Evolutionary conservation across 2,329 filamentous ascomycete species (phyloP), one percentile per base, ranked within the genome.

Genomic region (Diaporthe eres): DNA sequence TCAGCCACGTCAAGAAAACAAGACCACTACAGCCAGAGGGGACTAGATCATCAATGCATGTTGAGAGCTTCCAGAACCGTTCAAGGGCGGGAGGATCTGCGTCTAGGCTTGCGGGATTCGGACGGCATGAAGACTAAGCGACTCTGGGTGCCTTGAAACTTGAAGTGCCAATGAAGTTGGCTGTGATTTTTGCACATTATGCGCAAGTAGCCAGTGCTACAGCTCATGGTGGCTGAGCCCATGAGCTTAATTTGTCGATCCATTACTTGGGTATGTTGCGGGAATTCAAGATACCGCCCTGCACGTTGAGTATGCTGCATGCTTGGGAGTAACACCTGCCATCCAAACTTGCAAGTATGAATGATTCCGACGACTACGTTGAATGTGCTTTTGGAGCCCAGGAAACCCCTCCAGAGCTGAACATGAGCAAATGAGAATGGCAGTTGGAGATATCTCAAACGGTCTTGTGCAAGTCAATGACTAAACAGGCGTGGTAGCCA

Each of bases 391-490:
- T 2, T 47, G 22, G n/a, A 17, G 19, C 34, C 42, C n/a, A 47
- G 25, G 22, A 65, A 47, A n/a, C 44, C 15, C 25, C 28, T 34
- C 42, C 57, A 15, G 44, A 13, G 15, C n/a, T 3, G 44, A 6
- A 9, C 0, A 13, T 2, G 7, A 8, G 39, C 42, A 17, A 34
- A 65, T 49, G 25, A 49, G 25, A 5, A 25, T n/a, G 42, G 13
- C n/a, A 31, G 19, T 31, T 19, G 2, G 17, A 39, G 28, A 53
- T 53, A 47, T 9, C 49, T 70, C 49, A 55, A 70, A 55, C 65
- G 42, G 34, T 42, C 34, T 55, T 17, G n/a, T 70, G 65, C 65
- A 55, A 42, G 65, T 55, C 49, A 70, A 42, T 70, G 65, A 68
- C 65, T 53, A 51, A 39, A 53, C 31, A 68, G 44, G 31, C 47